phyloP scores from a whole-genome alignment of 2,329 filamentous ascomycete genomes.

The Cadophora luteo-olivacea region DNA sequence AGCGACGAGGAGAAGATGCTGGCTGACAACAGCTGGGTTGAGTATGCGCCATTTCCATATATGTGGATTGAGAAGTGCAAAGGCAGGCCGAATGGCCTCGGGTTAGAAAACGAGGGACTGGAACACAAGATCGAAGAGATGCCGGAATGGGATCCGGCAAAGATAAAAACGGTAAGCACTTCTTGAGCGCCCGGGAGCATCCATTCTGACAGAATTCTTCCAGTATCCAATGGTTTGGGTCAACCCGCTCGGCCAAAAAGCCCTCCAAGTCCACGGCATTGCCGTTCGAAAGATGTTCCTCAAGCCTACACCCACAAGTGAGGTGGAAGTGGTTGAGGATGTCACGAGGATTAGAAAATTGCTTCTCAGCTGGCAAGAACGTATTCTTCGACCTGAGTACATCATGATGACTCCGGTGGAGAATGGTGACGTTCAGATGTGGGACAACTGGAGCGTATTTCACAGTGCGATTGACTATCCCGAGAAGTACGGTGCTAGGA shows the following conservation, averaged over 20 bases:
- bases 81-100: constrained; percentile 50
- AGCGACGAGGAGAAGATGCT: constrained; percentile 49
- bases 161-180: constrained; percentile 44
- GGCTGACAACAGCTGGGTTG: constrained; percentile 53
- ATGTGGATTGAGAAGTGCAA: constrained; percentile 49
- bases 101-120: constrained; percentile 48
- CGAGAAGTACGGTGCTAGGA: constrained; percentile 47
- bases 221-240: constrained; percentile 55
- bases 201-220: neutral
- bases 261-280: constrained; percentile 53
- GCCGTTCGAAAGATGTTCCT: constrained; percentile 49
- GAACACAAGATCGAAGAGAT: constrained; percentile 49
- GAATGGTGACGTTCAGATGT: constrained; percentile 53
- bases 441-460: constrained; percentile 52
- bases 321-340: constrained; percentile 48
- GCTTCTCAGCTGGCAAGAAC: constrained; percentile 48
- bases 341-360: constrained; percentile 47
- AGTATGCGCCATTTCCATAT: constrained; percentile 54
- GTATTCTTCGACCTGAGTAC: constrained; percentile 51
- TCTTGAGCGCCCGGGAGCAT: too few relatives aligned
- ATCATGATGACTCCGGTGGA: constrained; percentile 49
- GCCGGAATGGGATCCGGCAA: constrained; percentile 45
- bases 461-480: constrained; percentile 54
- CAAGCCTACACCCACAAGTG: constrained; percentile 44
- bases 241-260: constrained; percentile 51